Evolutionary conservation across 495 filamentous ascomycete species (phyloP).

Genomic region (Neurospora sp.): DNA sequence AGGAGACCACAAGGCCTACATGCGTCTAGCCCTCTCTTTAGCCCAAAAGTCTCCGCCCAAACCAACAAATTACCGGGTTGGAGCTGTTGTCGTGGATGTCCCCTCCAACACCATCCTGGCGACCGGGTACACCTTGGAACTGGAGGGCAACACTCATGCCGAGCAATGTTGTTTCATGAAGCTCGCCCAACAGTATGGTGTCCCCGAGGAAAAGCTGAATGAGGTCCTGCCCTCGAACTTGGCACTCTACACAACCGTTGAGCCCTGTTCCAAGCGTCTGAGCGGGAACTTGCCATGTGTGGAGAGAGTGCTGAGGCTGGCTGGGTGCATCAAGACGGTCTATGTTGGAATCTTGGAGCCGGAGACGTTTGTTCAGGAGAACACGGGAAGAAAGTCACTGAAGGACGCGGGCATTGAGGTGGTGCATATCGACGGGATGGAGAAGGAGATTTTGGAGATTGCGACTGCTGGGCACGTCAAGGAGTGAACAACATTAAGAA

Average conservation of each 20-base stretch:
- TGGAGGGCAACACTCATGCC: conserved; percentile 88
- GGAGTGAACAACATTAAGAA: not conserved
- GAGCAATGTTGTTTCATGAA: conserved; percentile 88
- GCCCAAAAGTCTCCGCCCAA: conserved; percentile 72
- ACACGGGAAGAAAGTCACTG: conserved; percentile 61
- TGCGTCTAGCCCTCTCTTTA: conserved; percentile 61
- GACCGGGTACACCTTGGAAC: conserved; percentile 85
- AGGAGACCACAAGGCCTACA: conserved; percentile 52
- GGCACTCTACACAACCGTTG: conserved; percentile 85
- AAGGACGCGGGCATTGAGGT: conserved; percentile 65
- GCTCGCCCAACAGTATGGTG: conserved; percentile 39
- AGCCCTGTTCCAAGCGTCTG: conserved; percentile 75
- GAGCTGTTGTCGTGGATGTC: conserved; percentile 64
- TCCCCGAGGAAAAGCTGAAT: conserved; percentile 46
- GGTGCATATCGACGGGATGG: conserved; percentile 61
- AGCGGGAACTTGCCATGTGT: conserved; percentile 78
- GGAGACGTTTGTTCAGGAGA: conserved; percentile 73
- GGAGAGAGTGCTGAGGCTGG: conserved; percentile 62
- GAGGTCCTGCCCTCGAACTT: conserved; percentile 46
- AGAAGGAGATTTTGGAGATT: conserved; percentile 68
- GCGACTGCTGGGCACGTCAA: conserved; percentile 66
- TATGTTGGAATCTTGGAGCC: conserved; percentile 87
- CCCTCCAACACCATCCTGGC: conserved; percentile 54
- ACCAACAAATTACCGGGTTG: conserved; percentile 88
- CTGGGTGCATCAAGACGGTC: conserved; percentile 58